phyloP scores from a whole-genome alignment of 2,329 filamentous ascomycete species.

The Paecilomyces fulvus region DNA sequence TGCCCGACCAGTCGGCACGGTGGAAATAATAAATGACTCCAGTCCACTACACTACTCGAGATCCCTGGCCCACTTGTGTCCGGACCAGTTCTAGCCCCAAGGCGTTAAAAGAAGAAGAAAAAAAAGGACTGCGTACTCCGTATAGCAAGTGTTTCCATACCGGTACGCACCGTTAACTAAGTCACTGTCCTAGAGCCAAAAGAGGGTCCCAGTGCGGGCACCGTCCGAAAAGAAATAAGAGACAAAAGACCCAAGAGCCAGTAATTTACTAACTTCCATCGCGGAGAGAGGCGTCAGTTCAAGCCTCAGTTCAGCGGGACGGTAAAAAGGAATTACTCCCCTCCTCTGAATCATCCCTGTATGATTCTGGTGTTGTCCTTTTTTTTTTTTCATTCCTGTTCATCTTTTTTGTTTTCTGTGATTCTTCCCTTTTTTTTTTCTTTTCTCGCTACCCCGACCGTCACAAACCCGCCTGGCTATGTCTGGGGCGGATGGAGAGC shows the following conservation, averaged over 20 bases:
- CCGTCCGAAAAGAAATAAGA: not conserved
- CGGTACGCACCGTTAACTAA: not conserved
- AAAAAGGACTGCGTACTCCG: not conserved
- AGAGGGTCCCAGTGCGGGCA: not conserved
- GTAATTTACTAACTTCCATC: not conserved
- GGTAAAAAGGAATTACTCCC: constrained; percentile 1
- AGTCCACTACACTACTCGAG: not conserved
- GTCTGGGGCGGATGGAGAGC: constrained; percentile 29
- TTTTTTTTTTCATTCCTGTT: not conserved
- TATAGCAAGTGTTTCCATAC: not conserved
- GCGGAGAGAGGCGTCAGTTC: not conserved
- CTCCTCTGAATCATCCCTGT: constrained; percentile 1
- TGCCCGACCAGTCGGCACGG: not conserved
- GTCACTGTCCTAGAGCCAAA: not conserved
- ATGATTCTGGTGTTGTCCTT: not conserved
- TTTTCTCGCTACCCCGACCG: not conserved
- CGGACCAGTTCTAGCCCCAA: not conserved
- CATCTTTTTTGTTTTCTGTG: not conserved
- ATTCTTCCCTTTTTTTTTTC: not conserved
- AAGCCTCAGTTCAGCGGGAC: not conserved
- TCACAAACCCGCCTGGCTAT: constrained; percentile 12
- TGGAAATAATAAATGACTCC: not conserved
- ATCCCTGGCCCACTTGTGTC: not conserved
- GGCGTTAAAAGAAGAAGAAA: not conserved
- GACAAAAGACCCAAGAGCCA: not conserved